These are phyloP conservation scores for Sugiyamaella pinicola DNA, from an alignment of 1,139 yeast genomes.

Conservation along the genomic window DNA sequence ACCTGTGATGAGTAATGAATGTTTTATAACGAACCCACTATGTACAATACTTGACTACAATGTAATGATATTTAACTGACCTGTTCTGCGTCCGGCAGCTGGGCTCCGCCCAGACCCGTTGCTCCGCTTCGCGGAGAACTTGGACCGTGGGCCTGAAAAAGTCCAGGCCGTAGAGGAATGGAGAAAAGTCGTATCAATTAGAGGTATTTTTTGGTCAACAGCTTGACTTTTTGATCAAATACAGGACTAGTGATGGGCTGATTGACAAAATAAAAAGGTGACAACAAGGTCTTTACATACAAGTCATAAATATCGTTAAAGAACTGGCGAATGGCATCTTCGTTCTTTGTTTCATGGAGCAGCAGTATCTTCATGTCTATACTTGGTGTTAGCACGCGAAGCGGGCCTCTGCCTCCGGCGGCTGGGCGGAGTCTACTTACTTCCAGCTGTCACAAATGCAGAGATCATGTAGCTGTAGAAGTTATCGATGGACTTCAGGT, in stretches of 20 bases:
- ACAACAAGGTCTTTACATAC: constrained; percentile 80
- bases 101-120: constrained; percentile 4
- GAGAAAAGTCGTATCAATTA: constrained; percentile 33
- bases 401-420: no score
- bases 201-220: constrained; percentile 75
- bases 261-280: constrained; percentile 82
- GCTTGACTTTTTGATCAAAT: constrained; percentile 75
- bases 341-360: constrained; percentile 67
- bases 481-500: constrained; percentile 78
- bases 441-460: constrained; percentile 87
- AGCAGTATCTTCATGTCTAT: constrained; percentile 70
- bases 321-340: constrained; percentile 78
- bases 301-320: constrained; percentile 84
- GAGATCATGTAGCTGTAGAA: constrained; percentile 81
- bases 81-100: neutral
- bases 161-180: neutral
- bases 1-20: constrained; percentile 12
- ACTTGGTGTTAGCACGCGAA: neutral
- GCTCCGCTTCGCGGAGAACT: neutral
- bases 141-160: neutral
- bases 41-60: constrained; percentile 1
- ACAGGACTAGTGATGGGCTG: constrained; percentile 72
- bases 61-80: neutral
- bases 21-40: constrained; percentile 6
- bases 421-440: constrained; percentile 30